Evolutionary conservation across 1,284 basidiomycete species (phyloP), one percentile per base, ranked within the genome.

Genomic region (Vanrija sp.): DNA sequence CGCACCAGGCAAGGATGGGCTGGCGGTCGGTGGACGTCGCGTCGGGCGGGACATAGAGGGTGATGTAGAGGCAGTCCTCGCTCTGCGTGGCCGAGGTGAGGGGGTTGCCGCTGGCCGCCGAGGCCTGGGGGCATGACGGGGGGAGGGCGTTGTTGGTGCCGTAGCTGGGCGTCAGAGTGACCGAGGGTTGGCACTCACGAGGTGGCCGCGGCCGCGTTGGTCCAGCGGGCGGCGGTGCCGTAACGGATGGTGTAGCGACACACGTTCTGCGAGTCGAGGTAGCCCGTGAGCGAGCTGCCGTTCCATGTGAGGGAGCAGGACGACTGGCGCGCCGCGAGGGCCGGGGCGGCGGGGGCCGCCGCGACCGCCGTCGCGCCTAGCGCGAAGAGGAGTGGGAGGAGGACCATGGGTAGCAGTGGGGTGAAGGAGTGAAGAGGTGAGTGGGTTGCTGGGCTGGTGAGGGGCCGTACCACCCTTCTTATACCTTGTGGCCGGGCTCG

Each of bases 11-110:
- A 58, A 88, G 68, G 1, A 83, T 82, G 5, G 87, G 72, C 23
- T 79, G 53, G 28, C 42, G 80, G 68, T 48, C 72, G 76, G 54
- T 57, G 65, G 64, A 60, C 8, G 73, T 64, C 34, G 34, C 34
- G 34, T 34, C 34, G 10, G 14, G 9, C 2, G 89, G 88, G 0
- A 86, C 83, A 69, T 89, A 91, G 28, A 89, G 73, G 12, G 87
- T 75, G 77, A 88, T 83, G 12, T 84, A 87, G 43, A 92, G 78
- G 68, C 89, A 92, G 70, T 91, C 88, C 71, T 91, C 89, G 2
- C 65, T 66, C 46, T 83, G 81, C 61, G 78, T 82, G 0, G 78
- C 81, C 25, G 78, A 63, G 54, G 77, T 68, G 50, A 61, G 57
- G 7, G 49, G 34, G 34, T 34, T 34, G 34, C 34, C 34, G 34